A percentile compares a stretch with the other conserved stretches of the same genome.
These are phyloP conservation scores for Rubroboletus satanas DNA, from an alignment of 768 basidiomycete species.

Conservation along the genomic window DNA sequence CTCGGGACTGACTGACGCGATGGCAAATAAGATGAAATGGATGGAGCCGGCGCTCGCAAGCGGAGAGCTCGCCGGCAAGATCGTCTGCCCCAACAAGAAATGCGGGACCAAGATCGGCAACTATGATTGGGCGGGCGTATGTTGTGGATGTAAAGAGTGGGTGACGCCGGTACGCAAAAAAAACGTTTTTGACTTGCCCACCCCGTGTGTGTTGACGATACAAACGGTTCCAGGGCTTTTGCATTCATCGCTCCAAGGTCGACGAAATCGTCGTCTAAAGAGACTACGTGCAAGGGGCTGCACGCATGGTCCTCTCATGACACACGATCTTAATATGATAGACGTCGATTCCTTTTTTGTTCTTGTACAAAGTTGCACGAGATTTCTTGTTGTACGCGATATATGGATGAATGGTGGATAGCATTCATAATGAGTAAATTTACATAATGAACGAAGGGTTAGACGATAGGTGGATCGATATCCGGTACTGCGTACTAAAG, in stretches of 20 bases:
- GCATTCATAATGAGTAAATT: constrained; percentile 15
- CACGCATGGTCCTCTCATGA: not conserved
- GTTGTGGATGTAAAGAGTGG: constrained; percentile 91
- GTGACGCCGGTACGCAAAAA: constrained; percentile 65
- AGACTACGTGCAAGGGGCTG: not conserved
- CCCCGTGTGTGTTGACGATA: not conserved
- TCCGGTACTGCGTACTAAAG: constrained; percentile 15
- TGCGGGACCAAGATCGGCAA: constrained; percentile 91
- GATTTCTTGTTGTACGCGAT: not conserved
- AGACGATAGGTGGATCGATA: constrained; percentile 21
- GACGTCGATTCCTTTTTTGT: not conserved
- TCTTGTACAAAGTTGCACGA: not conserved
- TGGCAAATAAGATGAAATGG: constrained; percentile 79
- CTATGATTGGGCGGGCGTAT: constrained; percentile 94
- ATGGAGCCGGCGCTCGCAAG: constrained; percentile 79
- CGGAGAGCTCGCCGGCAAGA: constrained; percentile 85
- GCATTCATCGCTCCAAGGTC: constrained; percentile 65
- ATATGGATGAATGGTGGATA: constrained; percentile 9
- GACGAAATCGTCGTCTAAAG: constrained; percentile 49
- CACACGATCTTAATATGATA: not conserved
- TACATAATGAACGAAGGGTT: constrained; percentile 22
- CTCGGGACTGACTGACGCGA: not conserved
- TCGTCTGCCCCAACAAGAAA: constrained; percentile 87
- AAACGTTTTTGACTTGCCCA: not conserved
- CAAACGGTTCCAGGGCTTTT: constrained; percentile 42